Base-by-base conservation (phyloP, 2,329 filamentous ascomycete genomes). In the Aspergillus niger region DNA sequence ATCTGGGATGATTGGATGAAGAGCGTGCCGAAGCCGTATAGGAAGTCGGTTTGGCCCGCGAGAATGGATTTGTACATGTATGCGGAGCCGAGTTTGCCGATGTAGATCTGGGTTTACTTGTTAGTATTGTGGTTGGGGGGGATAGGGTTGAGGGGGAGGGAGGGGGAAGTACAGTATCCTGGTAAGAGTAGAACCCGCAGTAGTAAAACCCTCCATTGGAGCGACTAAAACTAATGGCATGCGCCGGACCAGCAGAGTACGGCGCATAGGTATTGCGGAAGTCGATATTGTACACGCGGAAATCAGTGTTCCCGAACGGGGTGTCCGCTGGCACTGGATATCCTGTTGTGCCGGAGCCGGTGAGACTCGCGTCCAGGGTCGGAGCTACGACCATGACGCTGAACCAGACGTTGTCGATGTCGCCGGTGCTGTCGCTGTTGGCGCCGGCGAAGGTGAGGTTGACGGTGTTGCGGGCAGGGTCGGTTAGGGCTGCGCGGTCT, bases 141-240 rank as follows among this genome's bases (percentile, higher is more conserved):
- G 8, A 20, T 17, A 13, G 8, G 24, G 36, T 5, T n/a, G 39
- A 22, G 20, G 36, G 26, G 4, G 17, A 15, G 3, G n/a, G 43
- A 8, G 3, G 43, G 11, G 8, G 39, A 58, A 63, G 17, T 68
- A 75, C 85, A 7, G 88, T 90, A 63, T 90, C 88, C 73, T 90
- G 88, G 67, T 87, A 90, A 60, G 83, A 86, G 68, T 87, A 87
- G 66, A 90, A 85, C 0, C 86, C 85, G 50, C 84, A 87, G 50
- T 83, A 84, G 70, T 90, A 90, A 69, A 90, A 90, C 0, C 86
- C 86, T 0, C 85, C 82, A 69, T 90, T 90, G 0, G 88, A 86
- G 48, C 85, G 83, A 63, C 83, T 85, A 5, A 89, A 79, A 17
- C 83, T 85, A 6, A 89, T 68, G 0, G 87, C 87, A 43, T 89